These are phyloP conservation scores for Hyparrhenia diplandra DNA, from an alignment of 176 grass and related monocot genomes.

Conservation along the genomic window DNA sequence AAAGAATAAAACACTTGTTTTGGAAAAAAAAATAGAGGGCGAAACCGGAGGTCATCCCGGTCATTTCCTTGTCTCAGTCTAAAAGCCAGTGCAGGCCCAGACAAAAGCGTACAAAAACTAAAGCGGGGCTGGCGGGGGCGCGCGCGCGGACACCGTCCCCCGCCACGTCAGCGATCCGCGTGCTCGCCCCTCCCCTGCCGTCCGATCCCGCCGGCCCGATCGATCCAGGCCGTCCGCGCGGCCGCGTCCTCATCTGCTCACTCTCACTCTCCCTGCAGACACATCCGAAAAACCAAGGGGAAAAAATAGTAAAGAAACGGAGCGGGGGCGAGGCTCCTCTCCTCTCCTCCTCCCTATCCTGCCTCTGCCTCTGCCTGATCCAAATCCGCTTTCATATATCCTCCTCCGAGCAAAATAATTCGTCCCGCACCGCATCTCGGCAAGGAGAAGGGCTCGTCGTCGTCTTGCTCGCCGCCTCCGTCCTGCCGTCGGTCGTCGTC, in stretches of 20 bases:
- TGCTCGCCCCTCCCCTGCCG: neutral
- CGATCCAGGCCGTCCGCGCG: slow-evolving; percentile 26
- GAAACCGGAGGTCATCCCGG: neutral
- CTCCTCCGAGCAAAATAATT: slow-evolving; percentile 12
- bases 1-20: neutral
- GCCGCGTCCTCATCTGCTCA: neutral
- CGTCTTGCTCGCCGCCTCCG: neutral
- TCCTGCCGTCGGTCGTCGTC: too few relatives aligned
- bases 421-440: neutral
- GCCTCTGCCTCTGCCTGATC: slow-evolving; percentile 43
- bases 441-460: neutral
- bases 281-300: slow-evolving; percentile 15
- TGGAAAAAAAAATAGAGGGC: neutral
- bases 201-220: slow-evolving; percentile 1
- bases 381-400: slow-evolving; percentile 42
- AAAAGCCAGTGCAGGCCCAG: slow-evolving; percentile 25
- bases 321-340: neutral
- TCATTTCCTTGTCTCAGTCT: neutral
- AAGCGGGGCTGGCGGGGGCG: slow-evolving; percentile 7
- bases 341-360: slow-evolving; percentile 31
- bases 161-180: slow-evolving; percentile 80
- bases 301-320: slow-evolving; percentile 35
- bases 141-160: neutral
- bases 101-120: slow-evolving; percentile 43
- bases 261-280: neutral